A percentile compares a stretch with the other conserved stretches of the same genome.
Conservation (phyloP, 768 basidiomycete genomes). For the Boletus pseudo-olivaceus region DNA sequence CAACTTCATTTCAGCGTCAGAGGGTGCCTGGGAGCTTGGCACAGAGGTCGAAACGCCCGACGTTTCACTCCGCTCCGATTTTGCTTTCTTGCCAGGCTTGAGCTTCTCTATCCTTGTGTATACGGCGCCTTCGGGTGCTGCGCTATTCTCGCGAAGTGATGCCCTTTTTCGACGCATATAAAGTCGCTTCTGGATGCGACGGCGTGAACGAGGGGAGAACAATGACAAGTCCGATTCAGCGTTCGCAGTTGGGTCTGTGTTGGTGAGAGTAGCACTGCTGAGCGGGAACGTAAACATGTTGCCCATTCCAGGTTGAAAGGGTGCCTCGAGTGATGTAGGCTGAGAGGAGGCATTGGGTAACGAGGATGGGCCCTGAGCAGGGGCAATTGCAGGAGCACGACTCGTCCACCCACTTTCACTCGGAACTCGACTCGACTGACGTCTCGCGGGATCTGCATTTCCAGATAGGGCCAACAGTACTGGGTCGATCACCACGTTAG, state of each 20-base stretch:
- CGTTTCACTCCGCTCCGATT: background rate
- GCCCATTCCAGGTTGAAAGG: background rate
- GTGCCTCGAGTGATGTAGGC: background rate
- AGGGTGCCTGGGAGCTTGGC: constrained; percentile 3
- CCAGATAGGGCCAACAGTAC: constrained; percentile 27
- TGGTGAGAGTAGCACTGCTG: background rate
- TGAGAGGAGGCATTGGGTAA: background rate
- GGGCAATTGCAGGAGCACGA: background rate
- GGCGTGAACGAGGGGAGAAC: constrained; percentile 48
- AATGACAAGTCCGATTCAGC: constrained; percentile 16
- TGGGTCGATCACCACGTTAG: constrained; percentile 31
- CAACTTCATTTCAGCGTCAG: constrained; percentile 8
- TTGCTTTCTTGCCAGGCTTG: constrained; percentile 37
- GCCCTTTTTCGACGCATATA: constrained; percentile 75
- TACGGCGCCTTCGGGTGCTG: background rate
- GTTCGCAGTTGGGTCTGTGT: background rate
- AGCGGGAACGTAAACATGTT: background rate
- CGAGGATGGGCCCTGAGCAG: background rate
- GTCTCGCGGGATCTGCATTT: background rate
- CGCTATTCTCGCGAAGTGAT: constrained; percentile 35
- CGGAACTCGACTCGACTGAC: background rate
- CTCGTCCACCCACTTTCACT: background rate
- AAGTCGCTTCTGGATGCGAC: constrained; percentile 58
- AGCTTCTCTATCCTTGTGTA: constrained; percentile 23
- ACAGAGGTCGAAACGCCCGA: constrained; percentile 6